phyloP scores from a whole-genome alignment of 768 basidiomycete genomes.

The Leccinum arenicola region DNA sequence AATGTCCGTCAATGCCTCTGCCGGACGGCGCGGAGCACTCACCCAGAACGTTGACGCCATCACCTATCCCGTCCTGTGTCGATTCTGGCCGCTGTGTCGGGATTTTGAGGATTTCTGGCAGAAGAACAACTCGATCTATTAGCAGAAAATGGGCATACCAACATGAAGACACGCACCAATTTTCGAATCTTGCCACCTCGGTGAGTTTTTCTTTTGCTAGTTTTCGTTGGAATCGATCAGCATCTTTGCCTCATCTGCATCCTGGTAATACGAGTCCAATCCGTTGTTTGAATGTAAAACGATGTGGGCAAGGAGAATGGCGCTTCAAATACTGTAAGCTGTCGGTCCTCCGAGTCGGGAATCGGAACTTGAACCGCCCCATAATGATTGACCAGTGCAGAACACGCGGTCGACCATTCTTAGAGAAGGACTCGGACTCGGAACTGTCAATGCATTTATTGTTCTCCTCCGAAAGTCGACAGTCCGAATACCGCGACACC shows the following conservation, averaged over 20 bases:
- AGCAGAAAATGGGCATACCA: too few relatives aligned
- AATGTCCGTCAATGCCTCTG: background rate
- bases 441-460: too few relatives aligned
- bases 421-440: too few relatives aligned
- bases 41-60: background rate
- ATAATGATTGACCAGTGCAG: too few relatives aligned
- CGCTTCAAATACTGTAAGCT: too few relatives aligned
- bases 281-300: background rate
- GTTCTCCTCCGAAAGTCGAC: too few relatives aligned
- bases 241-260: background rate
- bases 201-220: background rate
- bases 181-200: background rate
- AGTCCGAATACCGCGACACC: too few relatives aligned
- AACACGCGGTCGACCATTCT: too few relatives aligned
- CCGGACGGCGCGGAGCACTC: background rate
- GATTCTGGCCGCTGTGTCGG: background rate
- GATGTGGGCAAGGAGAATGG: background rate
- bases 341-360: too few relatives aligned
- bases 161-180: background rate
- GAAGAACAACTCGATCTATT: background rate
- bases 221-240: background rate
- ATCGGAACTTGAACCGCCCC: too few relatives aligned
- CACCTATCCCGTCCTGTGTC: too few relatives aligned
- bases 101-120: background rate
- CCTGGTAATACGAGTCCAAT: background rate